Evolutionary conservation across 768 basidiomycete species (phyloP).

Genomic region (Suillus tomentosus): DNA sequence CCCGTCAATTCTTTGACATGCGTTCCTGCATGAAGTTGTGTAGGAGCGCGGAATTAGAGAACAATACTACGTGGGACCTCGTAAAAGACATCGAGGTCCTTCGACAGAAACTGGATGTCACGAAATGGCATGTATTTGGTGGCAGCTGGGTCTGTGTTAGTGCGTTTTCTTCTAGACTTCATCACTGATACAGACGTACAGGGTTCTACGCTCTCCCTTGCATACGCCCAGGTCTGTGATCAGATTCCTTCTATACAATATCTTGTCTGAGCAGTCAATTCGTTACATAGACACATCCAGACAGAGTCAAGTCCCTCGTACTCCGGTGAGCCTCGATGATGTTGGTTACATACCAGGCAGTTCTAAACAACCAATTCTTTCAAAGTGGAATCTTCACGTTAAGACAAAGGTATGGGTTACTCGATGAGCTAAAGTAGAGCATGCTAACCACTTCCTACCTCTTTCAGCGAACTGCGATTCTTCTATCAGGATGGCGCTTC

Average conservation of each 20-base stretch:
- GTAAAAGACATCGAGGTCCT: constrained; percentile 88
- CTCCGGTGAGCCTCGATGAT: constrained; percentile 52
- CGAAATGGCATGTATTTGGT: constrained; percentile 94
- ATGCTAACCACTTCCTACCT: background rate
- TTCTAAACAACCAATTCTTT: constrained; percentile 10
- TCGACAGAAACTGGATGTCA: constrained; percentile 71
- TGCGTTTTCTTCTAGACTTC: background rate
- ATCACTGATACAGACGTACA: constrained; percentile 21
- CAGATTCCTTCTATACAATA: background rate
- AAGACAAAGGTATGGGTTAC: constrained; percentile 58
- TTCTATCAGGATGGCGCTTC: constrained; percentile 90
- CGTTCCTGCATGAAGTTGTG: constrained; percentile 13
- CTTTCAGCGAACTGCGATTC: constrained; percentile 72
- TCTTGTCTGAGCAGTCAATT: background rate
- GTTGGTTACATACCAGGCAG: background rate
- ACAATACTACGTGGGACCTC: constrained; percentile 94
- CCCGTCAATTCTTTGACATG: background rate
- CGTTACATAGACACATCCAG: constrained; percentile 65
- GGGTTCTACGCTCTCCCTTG: constrained; percentile 87
- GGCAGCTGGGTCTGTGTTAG: constrained; percentile 74
- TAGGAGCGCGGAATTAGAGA: constrained; percentile 73
- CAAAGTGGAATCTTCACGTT: constrained; percentile 86
- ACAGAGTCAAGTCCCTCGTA: constrained; percentile 76
- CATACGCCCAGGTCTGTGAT: constrained; percentile 73
- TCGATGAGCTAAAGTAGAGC: background rate